These are phyloP conservation scores for Pisolithus marmoratus DNA, from an alignment of 768 basidiomycete species.

Conservation along the genomic window DNA sequence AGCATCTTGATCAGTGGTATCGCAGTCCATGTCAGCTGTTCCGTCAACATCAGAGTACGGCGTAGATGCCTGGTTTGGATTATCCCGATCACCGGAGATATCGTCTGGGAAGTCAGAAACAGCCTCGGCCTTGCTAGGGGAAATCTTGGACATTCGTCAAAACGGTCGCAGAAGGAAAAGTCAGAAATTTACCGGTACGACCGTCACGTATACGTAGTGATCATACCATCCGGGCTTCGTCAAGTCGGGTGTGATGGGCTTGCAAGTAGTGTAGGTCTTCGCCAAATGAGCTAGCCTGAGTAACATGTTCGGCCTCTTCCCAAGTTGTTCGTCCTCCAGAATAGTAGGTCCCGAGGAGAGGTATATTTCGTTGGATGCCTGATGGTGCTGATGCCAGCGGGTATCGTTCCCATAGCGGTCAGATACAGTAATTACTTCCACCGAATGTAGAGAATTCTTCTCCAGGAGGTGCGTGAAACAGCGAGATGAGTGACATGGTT, in stretches of 20 bases:
- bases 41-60: slow-evolving; percentile 1
- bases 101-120: slow-evolving; percentile 10
- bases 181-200: slow-evolving; percentile 19
- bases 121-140: slow-evolving; percentile 8
- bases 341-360: slow-evolving; percentile 6
- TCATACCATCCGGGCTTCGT: slow-evolving; percentile 65
- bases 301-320: slow-evolving; percentile 27
- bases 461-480: slow-evolving; percentile 36
- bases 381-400: slow-evolving; percentile 34
- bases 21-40: not conserved
- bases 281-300: slow-evolving; percentile 43
- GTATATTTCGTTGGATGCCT: slow-evolving; percentile 12
- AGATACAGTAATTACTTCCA: slow-evolving; percentile 28
- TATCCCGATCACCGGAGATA: slow-evolving; percentile 1
- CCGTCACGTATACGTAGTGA: slow-evolving; percentile 15
- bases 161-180: not conserved
- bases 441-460: slow-evolving; percentile 29
- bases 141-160: slow-evolving; percentile 14
- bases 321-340: slow-evolving; percentile 32
- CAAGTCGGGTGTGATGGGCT: slow-evolving; percentile 36
- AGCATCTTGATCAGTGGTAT: not conserved
- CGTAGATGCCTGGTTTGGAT: not conserved
- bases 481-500: slow-evolving; percentile 28
- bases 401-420: slow-evolving; percentile 12
- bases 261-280: slow-evolving; percentile 41